Percentiles rank a stretch among this genome's conserved stretches.
Evolutionary conservation across 768 basidiomycete genomes (phyloP).

Genomic region (Holtermanniella nyarrowii): DNA sequence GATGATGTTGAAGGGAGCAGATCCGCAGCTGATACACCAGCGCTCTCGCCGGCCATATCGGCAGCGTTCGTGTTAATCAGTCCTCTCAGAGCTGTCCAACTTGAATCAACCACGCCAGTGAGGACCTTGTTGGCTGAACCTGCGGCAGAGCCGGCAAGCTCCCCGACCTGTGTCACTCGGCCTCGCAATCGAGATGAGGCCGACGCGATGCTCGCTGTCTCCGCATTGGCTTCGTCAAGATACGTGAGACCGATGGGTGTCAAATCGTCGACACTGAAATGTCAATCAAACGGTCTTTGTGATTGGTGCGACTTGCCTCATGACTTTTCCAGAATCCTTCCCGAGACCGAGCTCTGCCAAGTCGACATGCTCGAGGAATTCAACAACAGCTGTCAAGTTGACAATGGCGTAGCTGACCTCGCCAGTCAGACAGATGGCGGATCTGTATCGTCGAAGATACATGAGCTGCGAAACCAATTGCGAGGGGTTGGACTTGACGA

Average conservation of each 20-base stretch:
- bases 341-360: slow-evolving; percentile 53
- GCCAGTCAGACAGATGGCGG: slow-evolving; percentile 51
- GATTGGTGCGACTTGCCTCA: slow-evolving; percentile 15
- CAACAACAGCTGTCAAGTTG: slow-evolving; percentile 88
- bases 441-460: slow-evolving; percentile 50
- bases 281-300: not conserved
- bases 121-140: slow-evolving; percentile 67
- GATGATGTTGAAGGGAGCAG: not conserved
- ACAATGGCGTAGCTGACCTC: slow-evolving; percentile 89
- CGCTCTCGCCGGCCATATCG: slow-evolving; percentile 1
- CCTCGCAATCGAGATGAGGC: slow-evolving; percentile 53
- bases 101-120: slow-evolving; percentile 78
- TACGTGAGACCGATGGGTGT: slow-evolving; percentile 66
- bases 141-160: slow-evolving; percentile 55
- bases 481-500: slow-evolving; percentile 83
- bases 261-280: slow-evolving; percentile 59
- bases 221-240: slow-evolving; percentile 48
- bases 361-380: slow-evolving; percentile 92
- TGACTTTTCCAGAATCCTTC: slow-evolving; percentile 37
- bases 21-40: not conserved
- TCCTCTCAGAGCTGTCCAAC: slow-evolving; percentile 74
- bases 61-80: slow-evolving; percentile 44
- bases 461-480: slow-evolving; percentile 61
- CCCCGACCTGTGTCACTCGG: slow-evolving; percentile 65
- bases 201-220: slow-evolving; percentile 46